Percentiles rank a stretch among this genome's conserved stretches.
These are phyloP conservation scores for Epichloe aotearoae DNA, from an alignment of 2,329 filamentous ascomycete species.

Conservation along the genomic window DNA sequence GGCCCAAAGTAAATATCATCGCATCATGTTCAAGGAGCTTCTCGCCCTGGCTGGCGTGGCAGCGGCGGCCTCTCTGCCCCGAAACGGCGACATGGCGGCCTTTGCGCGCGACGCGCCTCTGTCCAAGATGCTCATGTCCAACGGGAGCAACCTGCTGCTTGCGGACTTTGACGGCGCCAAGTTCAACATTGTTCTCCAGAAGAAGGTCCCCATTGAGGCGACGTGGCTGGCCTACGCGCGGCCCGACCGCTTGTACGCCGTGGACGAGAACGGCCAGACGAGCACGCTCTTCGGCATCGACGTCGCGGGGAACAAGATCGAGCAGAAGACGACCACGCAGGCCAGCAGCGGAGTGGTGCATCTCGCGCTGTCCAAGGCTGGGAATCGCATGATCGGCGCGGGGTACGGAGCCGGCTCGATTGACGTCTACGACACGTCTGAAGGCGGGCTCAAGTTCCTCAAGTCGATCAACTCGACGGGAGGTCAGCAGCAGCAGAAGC, in stretches of 20 bases:
- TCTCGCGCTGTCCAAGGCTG: constrained; percentile 31
- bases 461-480: constrained; percentile 23
- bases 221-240: constrained; percentile 33
- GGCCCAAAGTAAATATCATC: no score
- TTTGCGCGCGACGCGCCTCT: background rate
- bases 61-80: background rate
- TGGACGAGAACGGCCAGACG: constrained; percentile 31
- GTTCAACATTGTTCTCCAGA: constrained; percentile 24
- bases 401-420: constrained; percentile 27
- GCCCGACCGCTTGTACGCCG: constrained; percentile 29
- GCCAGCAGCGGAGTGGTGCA: constrained; percentile 32
- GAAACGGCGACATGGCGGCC: background rate
- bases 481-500: constrained; percentile 13
- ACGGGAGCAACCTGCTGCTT: constrained; percentile 25
- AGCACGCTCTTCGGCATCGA: constrained; percentile 28
- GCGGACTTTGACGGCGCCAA: constrained; percentile 27
- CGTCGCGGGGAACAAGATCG: constrained; percentile 16
- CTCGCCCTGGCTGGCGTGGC: background rate
- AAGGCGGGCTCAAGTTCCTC: constrained; percentile 22
- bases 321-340: constrained; percentile 12
- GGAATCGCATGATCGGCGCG: constrained; percentile 31
- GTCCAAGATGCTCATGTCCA: constrained; percentile 24
- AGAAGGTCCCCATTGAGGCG: constrained; percentile 22
- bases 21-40: background rate
- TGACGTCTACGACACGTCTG: constrained; percentile 32